phyloP scores from a whole-genome alignment of 495 filamentous ascomycete genomes.

The Aspergillus coremiiformis region DNA sequence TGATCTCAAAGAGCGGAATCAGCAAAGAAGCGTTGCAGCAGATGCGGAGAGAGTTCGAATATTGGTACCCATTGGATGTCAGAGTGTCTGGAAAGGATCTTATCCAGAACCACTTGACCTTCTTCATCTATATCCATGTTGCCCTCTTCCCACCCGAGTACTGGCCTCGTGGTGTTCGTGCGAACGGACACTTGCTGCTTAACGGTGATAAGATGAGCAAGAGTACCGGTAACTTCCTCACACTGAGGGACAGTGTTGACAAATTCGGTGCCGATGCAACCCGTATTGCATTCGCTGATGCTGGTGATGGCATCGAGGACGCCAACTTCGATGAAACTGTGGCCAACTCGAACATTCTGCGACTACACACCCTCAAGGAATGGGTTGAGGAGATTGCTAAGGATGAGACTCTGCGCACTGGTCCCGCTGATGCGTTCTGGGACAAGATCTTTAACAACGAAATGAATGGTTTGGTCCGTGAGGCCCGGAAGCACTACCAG shows the following conservation, averaged over 20 bases:
- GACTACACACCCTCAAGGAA: constrained; percentile 76
- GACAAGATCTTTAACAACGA: constrained; percentile 91
- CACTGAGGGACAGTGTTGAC: constrained; percentile 71
- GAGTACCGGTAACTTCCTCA: constrained; percentile 92
- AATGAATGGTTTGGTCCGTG: constrained; percentile 72
- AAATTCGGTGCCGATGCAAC: constrained; percentile 95
- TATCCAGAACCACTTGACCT: constrained; percentile 85
- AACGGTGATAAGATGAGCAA: constrained; percentile 98
- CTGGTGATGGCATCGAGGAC: constrained; percentile 89
- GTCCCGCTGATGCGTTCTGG: constrained; percentile 68
- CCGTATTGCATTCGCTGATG: constrained; percentile 86
- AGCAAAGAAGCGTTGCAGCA: constrained; percentile 59
- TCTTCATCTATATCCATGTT: constrained; percentile 92
- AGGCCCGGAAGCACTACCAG: constrained; percentile 70
- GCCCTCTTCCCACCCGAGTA: constrained; percentile 80
- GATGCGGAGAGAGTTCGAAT: constrained; percentile 87
- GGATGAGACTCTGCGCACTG: constrained; percentile 65
- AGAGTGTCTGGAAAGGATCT: constrained; percentile 80
- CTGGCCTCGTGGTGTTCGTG: constrained; percentile 77
- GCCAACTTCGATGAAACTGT: constrained; percentile 97
- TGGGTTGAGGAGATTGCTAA: constrained; percentile 83
- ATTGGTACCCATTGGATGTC: constrained; percentile 92
- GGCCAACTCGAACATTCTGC: constrained; percentile 81
- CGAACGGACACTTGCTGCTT: constrained; percentile 87
- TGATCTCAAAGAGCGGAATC: constrained; percentile 58